Percentiles rank a stretch among this genome's conserved stretches.
These are phyloP conservation scores for Picea glauca DNA, from an alignment of 75 land plant genomes.

Conservation along the genomic window DNA sequence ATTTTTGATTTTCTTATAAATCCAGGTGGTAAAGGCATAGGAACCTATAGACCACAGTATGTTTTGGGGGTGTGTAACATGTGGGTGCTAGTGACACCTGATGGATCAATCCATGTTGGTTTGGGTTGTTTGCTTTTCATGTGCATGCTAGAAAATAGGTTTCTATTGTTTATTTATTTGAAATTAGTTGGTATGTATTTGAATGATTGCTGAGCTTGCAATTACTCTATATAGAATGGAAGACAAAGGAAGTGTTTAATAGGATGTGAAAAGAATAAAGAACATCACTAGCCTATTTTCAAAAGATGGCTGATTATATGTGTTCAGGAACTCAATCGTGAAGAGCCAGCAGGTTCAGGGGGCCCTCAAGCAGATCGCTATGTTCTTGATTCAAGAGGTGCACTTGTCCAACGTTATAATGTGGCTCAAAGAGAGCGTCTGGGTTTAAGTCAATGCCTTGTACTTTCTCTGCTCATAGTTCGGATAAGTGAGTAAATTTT, in stretches of 20 bases:
- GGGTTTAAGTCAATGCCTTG: conserved; percentile 84
- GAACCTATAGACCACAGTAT: not conserved
- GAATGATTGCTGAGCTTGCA: not conserved
- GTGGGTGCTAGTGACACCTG: not conserved
- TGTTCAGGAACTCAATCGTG: conserved; percentile 76
- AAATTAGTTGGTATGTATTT: not conserved
- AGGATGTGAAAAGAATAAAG: not conserved
- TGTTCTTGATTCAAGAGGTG: conserved; percentile 85
- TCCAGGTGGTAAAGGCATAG: not conserved
- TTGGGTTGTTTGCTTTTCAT: not conserved
- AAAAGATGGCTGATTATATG: not conserved
- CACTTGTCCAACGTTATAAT: conserved; percentile 72
- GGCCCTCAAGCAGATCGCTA: conserved; percentile 80
- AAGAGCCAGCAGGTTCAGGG: conserved; percentile 89
- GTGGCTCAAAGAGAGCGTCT: conserved; percentile 79
- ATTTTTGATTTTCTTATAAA: not conserved
- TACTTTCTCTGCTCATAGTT: conserved; percentile 72
- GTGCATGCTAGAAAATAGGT: not conserved
- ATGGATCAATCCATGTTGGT: not conserved
- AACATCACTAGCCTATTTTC: not conserved
- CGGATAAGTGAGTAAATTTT: conserved; percentile 61
- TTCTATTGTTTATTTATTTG: not conserved
- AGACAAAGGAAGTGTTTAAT: not conserved
- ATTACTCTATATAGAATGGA: not conserved
- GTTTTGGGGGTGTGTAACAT: conserved; percentile 2